Conservation (phyloP, 1,284 basidiomycete species). For the Cutaneotrichosporon mucoides region DNA sequence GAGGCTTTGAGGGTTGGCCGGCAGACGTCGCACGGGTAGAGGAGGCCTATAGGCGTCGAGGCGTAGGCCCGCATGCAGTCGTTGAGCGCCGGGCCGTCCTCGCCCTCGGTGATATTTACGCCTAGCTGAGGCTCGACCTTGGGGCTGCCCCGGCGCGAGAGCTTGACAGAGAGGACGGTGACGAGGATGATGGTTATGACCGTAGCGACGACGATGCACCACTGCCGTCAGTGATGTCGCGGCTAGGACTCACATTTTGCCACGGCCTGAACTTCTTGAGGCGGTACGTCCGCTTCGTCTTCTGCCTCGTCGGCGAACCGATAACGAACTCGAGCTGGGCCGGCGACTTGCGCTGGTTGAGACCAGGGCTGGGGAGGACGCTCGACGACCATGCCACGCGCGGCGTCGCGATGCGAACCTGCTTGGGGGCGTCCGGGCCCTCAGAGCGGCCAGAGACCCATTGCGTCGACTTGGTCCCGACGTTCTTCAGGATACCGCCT, state of each 20-base stretch:
- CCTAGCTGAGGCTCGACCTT: background rate
- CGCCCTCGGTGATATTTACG: background rate
- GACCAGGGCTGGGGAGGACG: background rate
- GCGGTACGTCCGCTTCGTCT: background rate
- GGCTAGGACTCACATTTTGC: no score
- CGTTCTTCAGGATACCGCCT: background rate
- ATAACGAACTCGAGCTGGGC: background rate
- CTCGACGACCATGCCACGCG: background rate
- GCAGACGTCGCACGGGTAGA: slow-evolving; percentile 35
- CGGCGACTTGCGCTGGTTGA: background rate
- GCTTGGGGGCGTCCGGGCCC: background rate
- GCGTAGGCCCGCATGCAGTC: background rate
- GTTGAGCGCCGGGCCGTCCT: background rate
- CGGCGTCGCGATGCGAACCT: background rate
- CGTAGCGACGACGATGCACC: background rate
- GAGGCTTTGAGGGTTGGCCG: slow-evolving; percentile 26
- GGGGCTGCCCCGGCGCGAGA: background rate
- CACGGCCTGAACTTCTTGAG: background rate
- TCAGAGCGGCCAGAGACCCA: background rate
- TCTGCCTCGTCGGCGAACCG: background rate
- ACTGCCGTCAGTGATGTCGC: background rate
- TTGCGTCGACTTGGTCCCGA: no score
- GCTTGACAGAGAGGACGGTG: background rate
- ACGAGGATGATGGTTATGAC: background rate
- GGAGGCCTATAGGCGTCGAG: background rate